A percentile compares a stretch with the other conserved stretches of the same genome.
Evolutionary conservation across 2,329 filamentous ascomycete species (phyloP).

Genomic region (Curvularia sp.): DNA sequence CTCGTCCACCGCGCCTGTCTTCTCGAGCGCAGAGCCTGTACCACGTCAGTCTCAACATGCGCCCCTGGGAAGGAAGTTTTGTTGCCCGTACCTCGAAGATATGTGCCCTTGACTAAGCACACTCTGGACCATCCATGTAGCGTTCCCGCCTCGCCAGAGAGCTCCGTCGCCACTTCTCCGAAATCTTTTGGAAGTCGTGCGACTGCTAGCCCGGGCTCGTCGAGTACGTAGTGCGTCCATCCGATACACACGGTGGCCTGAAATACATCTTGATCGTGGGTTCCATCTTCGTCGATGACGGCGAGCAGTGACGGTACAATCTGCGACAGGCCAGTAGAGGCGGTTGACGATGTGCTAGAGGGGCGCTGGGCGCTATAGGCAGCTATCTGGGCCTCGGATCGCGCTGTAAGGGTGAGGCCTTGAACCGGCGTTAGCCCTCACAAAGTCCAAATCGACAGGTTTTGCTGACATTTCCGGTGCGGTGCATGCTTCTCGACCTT

Average conservation of each 20-base stretch:
- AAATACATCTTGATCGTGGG: slow-evolving; percentile 64
- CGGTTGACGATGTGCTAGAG: slow-evolving; percentile 52
- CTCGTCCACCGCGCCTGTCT: slow-evolving; percentile 56
- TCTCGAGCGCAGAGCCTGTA: slow-evolving; percentile 57
- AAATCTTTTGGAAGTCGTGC: slow-evolving; percentile 70
- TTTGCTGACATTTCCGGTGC: slow-evolving; percentile 75
- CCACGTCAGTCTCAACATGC: slow-evolving; percentile 14
- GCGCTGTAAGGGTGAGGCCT: slow-evolving; percentile 58
- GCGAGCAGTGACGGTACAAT: slow-evolving; percentile 52
- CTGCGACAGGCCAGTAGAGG: slow-evolving; percentile 42
- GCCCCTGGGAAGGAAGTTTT: background rate
- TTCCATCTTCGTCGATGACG: slow-evolving; percentile 51
- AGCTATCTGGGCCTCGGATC: slow-evolving; percentile 57
- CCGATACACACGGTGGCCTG: slow-evolving; percentile 84
- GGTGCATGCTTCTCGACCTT: slow-evolving; percentile 96
- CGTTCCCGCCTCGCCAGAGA: slow-evolving; percentile 44
- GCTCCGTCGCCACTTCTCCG: slow-evolving; percentile 41
- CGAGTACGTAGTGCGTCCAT: slow-evolving; percentile 82
- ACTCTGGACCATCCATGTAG: slow-evolving; percentile 80
- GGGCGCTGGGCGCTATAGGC: slow-evolving; percentile 53
- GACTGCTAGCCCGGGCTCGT: slow-evolving; percentile 70
- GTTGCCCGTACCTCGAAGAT: slow-evolving; percentile 70
- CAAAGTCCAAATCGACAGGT: slow-evolving; percentile 9
- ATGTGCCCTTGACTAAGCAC: slow-evolving; percentile 79
- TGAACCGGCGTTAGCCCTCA: slow-evolving; percentile 28